Percentiles rank a stretch among this genome's conserved stretches.
These are phyloP conservation scores for Kwoniella sp. DNA, from an alignment of 768 basidiomycete species.

Conservation along the genomic window DNA sequence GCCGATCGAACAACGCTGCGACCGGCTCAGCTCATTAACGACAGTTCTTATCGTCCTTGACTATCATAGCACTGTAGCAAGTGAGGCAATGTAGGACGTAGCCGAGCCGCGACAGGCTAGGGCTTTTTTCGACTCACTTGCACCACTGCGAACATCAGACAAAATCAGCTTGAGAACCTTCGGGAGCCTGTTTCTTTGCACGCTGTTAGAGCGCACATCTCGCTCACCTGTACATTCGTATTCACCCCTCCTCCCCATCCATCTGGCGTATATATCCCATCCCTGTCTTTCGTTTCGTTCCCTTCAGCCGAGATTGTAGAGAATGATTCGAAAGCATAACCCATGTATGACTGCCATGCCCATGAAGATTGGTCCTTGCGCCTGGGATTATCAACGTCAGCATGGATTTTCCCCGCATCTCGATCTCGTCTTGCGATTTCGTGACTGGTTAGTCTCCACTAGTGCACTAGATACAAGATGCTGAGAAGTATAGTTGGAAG, in stretches of 20 bases:
- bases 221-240: slow-evolving; percentile 51
- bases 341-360: slow-evolving; percentile 49
- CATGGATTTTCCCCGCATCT: too few relatives aligned
- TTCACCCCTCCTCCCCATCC: slow-evolving; percentile 56
- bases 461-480: too few relatives aligned
- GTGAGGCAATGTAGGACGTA: neutral
- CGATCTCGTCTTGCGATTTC: too few relatives aligned
- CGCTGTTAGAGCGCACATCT: too few relatives aligned
- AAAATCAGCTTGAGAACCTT: too few relatives aligned
- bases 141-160: slow-evolving; percentile 50
- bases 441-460: too few relatives aligned
- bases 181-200: neutral
- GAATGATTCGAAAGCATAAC: slow-evolving; percentile 55
- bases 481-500: too few relatives aligned
- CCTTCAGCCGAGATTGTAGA: slow-evolving; percentile 35
- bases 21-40: too few relatives aligned
- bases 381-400: slow-evolving; percentile 9
- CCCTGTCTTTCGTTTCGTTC: neutral
- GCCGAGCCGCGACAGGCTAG: neutral
- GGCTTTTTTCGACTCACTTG: slow-evolving; percentile 31
- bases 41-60: too few relatives aligned
- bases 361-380: slow-evolving; percentile 40
- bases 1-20: slow-evolving; percentile 51
- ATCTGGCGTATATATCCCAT: slow-evolving; percentile 23
- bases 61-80: too few relatives aligned